These are phyloP conservation scores for Beverwykella pulmonaria DNA, from an alignment of 495 filamentous ascomycete genomes.

Conservation along the genomic window DNA sequence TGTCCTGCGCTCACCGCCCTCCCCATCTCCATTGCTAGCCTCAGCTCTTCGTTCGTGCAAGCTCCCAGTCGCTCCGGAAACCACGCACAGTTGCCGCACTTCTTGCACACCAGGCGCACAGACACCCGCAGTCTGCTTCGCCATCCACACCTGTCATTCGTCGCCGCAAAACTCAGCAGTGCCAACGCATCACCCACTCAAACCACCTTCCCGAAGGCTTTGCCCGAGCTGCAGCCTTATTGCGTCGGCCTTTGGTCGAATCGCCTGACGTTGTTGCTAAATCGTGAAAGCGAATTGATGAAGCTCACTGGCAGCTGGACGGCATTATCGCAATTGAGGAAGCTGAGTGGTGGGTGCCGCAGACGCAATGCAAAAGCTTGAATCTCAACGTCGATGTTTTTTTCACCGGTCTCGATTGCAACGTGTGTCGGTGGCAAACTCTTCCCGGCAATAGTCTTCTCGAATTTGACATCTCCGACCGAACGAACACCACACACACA, in stretches of 20 bases:
- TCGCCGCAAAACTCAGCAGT: neutral
- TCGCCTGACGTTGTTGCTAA: neutral
- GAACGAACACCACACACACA: neutral
- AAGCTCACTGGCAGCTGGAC: neutral
- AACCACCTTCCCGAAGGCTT: slow-evolving; percentile 3
- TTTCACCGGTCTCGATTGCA: neutral
- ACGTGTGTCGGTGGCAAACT: neutral
- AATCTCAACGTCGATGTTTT: neutral
- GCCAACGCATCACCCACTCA: slow-evolving; percentile 21
- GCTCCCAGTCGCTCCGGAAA: neutral
- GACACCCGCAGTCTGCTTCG: neutral
- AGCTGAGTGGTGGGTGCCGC: neutral
- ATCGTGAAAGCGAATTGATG: neutral
- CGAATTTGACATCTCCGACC: neutral
- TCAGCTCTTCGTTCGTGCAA: neutral
- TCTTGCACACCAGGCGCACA: slow-evolving; percentile 1
- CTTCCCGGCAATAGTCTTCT: neutral
- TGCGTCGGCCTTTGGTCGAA: neutral
- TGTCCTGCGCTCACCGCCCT: neutral
- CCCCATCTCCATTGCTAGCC: neutral
- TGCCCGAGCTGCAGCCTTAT: neutral
- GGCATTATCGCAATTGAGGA: neutral
- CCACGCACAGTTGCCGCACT: neutral
- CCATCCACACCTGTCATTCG: slow-evolving; percentile 1
- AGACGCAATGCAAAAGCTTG: neutral